Evolutionary conservation across 1,284 basidiomycete genomes (phyloP).

Genomic region (Blastosporella zonata): DNA sequence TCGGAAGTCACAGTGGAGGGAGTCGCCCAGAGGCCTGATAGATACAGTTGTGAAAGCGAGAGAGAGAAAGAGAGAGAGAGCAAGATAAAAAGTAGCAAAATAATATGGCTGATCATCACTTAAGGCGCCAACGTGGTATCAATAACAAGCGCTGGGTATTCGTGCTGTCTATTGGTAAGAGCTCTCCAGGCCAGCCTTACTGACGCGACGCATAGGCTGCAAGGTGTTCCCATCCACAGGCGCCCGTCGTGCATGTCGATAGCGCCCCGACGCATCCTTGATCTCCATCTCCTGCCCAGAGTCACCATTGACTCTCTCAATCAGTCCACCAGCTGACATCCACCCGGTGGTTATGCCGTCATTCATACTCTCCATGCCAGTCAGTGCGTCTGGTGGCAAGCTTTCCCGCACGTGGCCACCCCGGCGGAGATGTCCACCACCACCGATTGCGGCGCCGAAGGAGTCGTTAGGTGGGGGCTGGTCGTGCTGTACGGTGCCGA

Average conservation of each 20-base stretch:
- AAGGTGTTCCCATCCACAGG: slow-evolving; percentile 84
- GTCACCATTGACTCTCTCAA: slow-evolving; percentile 48
- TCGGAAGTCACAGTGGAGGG: background rate
- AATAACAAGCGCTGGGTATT: slow-evolving; percentile 10
- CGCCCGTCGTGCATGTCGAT: slow-evolving; percentile 78
- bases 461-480: slow-evolving; percentile 27
- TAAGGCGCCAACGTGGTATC: background rate
- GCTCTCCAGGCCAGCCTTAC: slow-evolving; percentile 87
- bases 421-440: slow-evolving; percentile 37
- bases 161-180: slow-evolving; percentile 16
- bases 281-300: slow-evolving; percentile 81
- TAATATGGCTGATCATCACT: background rate
- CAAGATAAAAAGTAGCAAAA: background rate
- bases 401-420: slow-evolving; percentile 69
- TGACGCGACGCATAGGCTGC: slow-evolving; percentile 82
- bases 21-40: background rate
- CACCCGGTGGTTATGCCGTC: slow-evolving; percentile 28
- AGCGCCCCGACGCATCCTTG: slow-evolving; percentile 77
- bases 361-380: slow-evolving; percentile 19
- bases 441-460: slow-evolving; percentile 41
- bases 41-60: slow-evolving; percentile 7
- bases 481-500: slow-evolving; percentile 24
- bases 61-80: background rate
- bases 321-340: slow-evolving; percentile 36
- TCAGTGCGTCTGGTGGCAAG: slow-evolving; percentile 52